Conservation (phyloP, 148 eudicot genomes). For the Nepenthes gracilis region DNA sequence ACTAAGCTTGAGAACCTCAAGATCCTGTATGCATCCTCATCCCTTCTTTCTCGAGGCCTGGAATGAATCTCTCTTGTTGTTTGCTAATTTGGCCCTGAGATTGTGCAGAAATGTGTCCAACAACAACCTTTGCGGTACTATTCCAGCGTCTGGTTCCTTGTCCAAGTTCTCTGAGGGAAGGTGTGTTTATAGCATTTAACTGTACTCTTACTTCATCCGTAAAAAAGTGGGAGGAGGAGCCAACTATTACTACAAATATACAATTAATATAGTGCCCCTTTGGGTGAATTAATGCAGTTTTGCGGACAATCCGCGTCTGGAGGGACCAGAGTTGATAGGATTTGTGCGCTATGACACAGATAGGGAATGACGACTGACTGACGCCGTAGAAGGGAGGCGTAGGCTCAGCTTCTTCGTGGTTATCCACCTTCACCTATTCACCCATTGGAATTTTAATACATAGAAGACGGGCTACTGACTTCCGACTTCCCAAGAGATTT, state of each 20-base stretch:
- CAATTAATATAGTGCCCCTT: too few species aligned
- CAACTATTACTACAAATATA: too few species aligned
- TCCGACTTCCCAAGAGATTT: too few species aligned
- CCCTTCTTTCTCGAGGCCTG: neutral
- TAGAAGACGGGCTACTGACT: too few species aligned
- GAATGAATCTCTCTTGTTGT: too few species aligned
- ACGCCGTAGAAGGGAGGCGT: neutral
- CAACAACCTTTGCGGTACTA: slow-evolving; percentile 68
- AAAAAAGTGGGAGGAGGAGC: too few species aligned
- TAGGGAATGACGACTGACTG: slow-evolving; percentile 26
- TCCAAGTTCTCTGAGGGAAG: slow-evolving; percentile 69
- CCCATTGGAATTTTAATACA: too few species aligned
- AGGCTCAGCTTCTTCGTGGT: too few species aligned
- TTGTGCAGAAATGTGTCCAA: slow-evolving; percentile 55
- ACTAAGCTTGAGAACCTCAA: slow-evolving; percentile 51
- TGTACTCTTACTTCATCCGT: neutral
- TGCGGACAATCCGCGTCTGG: slow-evolving; percentile 49
- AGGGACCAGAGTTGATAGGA: slow-evolving; percentile 79
- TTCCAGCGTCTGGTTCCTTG: slow-evolving; percentile 62
- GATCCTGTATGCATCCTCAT: slow-evolving; percentile 33
- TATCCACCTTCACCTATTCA: too few species aligned
- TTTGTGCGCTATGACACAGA: slow-evolving; percentile 48
- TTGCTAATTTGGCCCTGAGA: too few species aligned
- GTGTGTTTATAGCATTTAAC: slow-evolving; percentile 9
- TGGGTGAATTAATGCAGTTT: slow-evolving; percentile 31